Evolutionary conservation across 1,139 yeast species (phyloP), one percentile per base, ranked within the genome.

Genomic region (Protomyces inouyei): DNA sequence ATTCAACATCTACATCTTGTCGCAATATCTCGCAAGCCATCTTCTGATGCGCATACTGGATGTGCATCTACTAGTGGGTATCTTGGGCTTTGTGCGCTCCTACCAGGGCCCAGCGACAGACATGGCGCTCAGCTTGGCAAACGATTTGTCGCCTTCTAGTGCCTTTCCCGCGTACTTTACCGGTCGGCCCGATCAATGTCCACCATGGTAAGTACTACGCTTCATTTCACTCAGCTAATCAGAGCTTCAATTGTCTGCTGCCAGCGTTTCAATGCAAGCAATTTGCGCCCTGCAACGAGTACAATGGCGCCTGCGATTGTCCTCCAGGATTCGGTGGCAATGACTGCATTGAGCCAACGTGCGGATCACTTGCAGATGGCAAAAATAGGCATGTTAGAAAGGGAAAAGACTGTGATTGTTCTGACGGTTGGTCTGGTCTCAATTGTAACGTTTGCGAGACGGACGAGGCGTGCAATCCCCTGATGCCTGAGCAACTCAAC

Each of bases 191-290:
- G 60, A 48, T 38, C 54, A 61, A 32, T 61, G 65, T 51, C 65
- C 65, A 32, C 65, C 65, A 14, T 61, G 65, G 56, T 53, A 53
- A 35, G 46, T 28, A 1, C 6, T 28, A 28, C 32, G 8, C 14
- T 8, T 36, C 35, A 10, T 10, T 6, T n/a, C 5, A n/a, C 28
- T 3, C 8, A 25, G 52, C 38, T 53, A 38, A 35, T 9, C 14
- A 6, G 16, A 75, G 97, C 73, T 93, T 93, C 82, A 93, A 93
- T 75, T 93, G 98, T 77, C 87, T 90, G 79, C 80, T 91, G 16
- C 96, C 97, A 9, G 88, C 91, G 68, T 91, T 89, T 72, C 87
- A 85, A 68, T 93, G 98, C 75, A 85, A 88, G 65, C 98, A 93
- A 72, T 93, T 86, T 73, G 91, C 96, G 36, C 77, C 76, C 35